Base-by-base conservation (phyloP, 805 yeast species). In the Candida silvicultrix region DNA sequence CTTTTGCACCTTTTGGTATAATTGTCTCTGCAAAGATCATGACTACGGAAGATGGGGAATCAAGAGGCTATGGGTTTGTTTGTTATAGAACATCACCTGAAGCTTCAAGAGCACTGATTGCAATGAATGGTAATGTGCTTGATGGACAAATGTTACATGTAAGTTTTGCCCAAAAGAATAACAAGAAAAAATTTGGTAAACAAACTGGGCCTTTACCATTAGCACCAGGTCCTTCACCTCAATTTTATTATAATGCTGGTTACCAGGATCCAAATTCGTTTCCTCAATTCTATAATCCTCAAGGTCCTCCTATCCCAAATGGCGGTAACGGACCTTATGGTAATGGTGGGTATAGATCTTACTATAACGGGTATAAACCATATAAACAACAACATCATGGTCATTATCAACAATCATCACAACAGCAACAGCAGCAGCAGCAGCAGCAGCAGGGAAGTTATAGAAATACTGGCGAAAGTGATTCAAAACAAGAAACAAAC, bases 21-120 rank as follows among this genome's bases (percentile, higher is more conserved):
- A 74, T 79, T 25, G 66, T 74, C 12, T 69, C 75, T 41, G 77
- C 80, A 20, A 75, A 74, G 49, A 66, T 80, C 15, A 77, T 79
- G 73, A 73, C 78, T 7, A 28, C 62, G 1, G 59, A 55, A 21
- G 51, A 50, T 14, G 59, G 59, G 3, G 69, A 69, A 48, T 78
- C 89, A 21, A 74, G 81, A 59, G 89, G 92, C 23, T 85, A 80
- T 60, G 94, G 92, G 41, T 85, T 85, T 67, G 86, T 85, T 41
- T 84, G 88, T 62, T 86, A 71, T 59, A 78, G 77, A 57, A 64
- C 66, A 41, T 79, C 82, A 46, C 71, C 74, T 38, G 75, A 80
- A 51, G 90, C 94, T 15, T 75, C 77, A 44, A 69, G 70, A 55
- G 89, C 94, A 15, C 73, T 83, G 45, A 75, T 76, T 22, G 80